phyloP scores from a whole-genome alignment of 176 grass and related monocot genomes.

The Thalia dealbata region DNA sequence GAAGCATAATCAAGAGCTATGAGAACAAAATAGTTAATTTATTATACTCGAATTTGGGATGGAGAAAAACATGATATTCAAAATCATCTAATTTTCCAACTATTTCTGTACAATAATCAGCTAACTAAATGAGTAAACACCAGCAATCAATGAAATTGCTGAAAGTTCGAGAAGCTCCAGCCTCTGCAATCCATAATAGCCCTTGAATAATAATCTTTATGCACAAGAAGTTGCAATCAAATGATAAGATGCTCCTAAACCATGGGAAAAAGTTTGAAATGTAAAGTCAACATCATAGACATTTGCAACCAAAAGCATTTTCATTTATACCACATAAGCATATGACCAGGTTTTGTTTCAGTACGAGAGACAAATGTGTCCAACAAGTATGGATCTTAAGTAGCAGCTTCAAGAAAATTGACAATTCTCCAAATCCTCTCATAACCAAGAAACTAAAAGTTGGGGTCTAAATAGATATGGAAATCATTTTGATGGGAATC shows the following conservation, averaged over 20 bases:
- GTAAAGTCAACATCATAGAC: neutral
- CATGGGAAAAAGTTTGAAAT: neutral
- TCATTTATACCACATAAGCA: neutral
- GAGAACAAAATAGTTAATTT: neutral
- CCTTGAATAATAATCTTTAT: no score
- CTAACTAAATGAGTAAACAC: no score
- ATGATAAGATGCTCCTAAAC: neutral
- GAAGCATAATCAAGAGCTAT: neutral
- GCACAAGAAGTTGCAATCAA: neutral
- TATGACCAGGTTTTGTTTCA: neutral
- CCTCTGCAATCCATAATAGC: no score
- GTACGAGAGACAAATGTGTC: neutral
- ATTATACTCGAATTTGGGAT: neutral
- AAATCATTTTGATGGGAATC: slow-evolving; percentile 4
- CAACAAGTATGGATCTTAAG: neutral
- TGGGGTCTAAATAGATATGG: neutral
- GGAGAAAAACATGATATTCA: no score
- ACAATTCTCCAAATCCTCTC: neutral
- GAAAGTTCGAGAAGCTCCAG: no score
- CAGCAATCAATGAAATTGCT: no score
- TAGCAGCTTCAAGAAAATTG: neutral
- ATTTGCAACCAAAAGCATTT: neutral
- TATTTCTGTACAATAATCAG: neutral
- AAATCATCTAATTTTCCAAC: neutral
- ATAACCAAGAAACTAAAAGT: neutral